Evolutionary conservation across 2,329 filamentous ascomycete species (phyloP).

Genomic region (Hirsutella rhossiliensis): DNA sequence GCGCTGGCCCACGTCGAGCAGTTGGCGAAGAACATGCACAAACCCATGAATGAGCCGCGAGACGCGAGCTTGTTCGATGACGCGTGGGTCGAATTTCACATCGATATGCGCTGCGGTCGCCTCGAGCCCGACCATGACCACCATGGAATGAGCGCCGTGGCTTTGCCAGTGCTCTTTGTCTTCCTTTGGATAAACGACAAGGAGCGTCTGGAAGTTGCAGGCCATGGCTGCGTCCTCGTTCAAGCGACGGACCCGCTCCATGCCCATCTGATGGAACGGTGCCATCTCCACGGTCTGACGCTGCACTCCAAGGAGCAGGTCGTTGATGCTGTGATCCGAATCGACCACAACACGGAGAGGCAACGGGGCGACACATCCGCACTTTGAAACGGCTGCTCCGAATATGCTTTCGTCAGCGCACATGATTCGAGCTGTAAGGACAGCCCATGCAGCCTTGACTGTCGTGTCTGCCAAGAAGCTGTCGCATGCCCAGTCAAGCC

Average conservation of each 20-base stretch:
- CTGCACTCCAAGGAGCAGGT: constrained; percentile 9
- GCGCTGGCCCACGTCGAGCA: background rate
- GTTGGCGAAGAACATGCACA: background rate
- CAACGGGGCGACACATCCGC: constrained; percentile 6
- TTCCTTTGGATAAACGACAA: constrained; percentile 1
- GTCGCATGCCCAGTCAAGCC: background rate
- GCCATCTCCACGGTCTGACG: constrained; percentile 11
- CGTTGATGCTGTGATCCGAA: constrained; percentile 3
- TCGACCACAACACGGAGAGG: constrained; percentile 5
- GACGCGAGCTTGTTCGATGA: background rate
- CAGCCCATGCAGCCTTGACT: constrained; percentile 10
- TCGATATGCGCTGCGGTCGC: background rate
- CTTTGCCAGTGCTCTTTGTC: background rate
- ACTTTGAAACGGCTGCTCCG: constrained; percentile 9
- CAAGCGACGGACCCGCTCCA: constrained; percentile 14
- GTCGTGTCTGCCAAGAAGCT: background rate
- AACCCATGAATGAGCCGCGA: background rate
- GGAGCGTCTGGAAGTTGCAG: constrained; percentile 8
- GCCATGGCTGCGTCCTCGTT: constrained; percentile 4
- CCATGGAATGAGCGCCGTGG: constrained; percentile 1
- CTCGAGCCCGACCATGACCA: constrained; percentile 1
- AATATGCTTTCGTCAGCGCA: constrained; percentile 17
- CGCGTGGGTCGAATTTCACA: background rate
- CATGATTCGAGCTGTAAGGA: constrained; percentile 24
- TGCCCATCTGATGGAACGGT: constrained; percentile 13